phyloP scores from a whole-genome alignment of 2,329 filamentous ascomycete species.

The Zasmidium citrigriseum region DNA sequence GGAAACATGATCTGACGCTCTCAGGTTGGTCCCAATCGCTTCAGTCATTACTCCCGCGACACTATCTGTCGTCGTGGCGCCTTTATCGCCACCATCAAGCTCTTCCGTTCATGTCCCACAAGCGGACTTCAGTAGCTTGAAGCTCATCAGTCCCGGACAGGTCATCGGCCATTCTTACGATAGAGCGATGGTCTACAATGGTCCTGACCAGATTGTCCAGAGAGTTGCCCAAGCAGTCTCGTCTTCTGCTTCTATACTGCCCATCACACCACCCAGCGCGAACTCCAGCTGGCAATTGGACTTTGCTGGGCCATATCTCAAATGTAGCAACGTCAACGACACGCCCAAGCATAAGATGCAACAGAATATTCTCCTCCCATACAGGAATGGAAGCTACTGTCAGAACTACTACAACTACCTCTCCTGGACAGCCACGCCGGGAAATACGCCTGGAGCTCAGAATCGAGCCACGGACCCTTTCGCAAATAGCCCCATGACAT shows the following conservation, averaged over 20 bases:
- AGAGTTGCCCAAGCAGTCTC: not conserved
- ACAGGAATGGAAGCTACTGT: not conserved
- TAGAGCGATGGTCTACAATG: conserved; percentile 3
- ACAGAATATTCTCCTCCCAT: conserved; percentile 2
- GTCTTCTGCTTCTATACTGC: not conserved
- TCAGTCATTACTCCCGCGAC: conserved; percentile 7
- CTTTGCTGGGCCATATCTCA: conserved; percentile 2
- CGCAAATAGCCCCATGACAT: conserved; percentile 1
- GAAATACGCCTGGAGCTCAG: not conserved
- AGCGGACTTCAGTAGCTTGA: conserved; percentile 6
- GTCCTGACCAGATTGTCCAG: not conserved
- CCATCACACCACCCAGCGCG: not conserved
- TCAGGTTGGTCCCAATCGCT: conserved; percentile 4
- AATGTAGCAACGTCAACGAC: not conserved
- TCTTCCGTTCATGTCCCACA: not conserved
- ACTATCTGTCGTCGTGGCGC: conserved; percentile 2
- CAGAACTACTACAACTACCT: conserved; percentile 4
- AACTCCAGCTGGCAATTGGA: conserved; percentile 3
- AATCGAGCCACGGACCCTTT: not conserved
- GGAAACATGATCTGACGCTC: not conserved
- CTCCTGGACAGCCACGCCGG: conserved; percentile 1
- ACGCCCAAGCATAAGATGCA: not conserved
- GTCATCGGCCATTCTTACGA: not conserved
- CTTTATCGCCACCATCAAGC: not conserved
- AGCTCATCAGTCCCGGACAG: conserved; percentile 1